phyloP scores from a whole-genome alignment of 805 yeast genomes.

The Ogataea methylovora region DNA sequence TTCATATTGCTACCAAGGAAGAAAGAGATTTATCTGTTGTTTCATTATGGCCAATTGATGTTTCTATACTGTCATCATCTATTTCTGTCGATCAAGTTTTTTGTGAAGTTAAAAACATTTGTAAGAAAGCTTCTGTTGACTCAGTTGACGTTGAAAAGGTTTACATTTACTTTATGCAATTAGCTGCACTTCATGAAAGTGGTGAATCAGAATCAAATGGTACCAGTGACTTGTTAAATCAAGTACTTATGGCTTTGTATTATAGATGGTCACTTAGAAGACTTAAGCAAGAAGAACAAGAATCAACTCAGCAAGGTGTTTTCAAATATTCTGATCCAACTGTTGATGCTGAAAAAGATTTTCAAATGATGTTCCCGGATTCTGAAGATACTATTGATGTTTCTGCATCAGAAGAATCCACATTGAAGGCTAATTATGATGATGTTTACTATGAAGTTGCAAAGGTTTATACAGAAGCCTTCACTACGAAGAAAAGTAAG shows the following conservation, averaged over 20 bases:
- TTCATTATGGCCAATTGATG: conserved; percentile 43
- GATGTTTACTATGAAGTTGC: conserved; percentile 44
- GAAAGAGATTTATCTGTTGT: conserved; percentile 17
- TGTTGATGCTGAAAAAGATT: conserved; percentile 72
- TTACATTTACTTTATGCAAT: conserved; percentile 39
- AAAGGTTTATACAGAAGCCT: conserved; percentile 36
- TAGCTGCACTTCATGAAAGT: conserved; percentile 28
- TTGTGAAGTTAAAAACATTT: conserved; percentile 24
- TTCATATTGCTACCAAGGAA: conserved; percentile 20
- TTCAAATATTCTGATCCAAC: conserved; percentile 60
- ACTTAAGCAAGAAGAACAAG: conserved; percentile 57
- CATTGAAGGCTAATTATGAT: conserved; percentile 26
- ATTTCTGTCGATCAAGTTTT: conserved; percentile 25
- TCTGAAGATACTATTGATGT: conserved; percentile 56
- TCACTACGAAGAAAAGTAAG: conserved; percentile 14
- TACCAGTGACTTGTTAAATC: conserved; percentile 26
- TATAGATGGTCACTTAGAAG: conserved; percentile 78
- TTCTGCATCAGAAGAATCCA: conserved; percentile 14
- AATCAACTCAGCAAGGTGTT: conserved; percentile 50
- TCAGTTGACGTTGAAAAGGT: conserved; percentile 42
- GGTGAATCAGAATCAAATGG: conserved; percentile 4
- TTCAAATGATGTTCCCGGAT: conserved; percentile 78
- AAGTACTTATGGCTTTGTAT: conserved; percentile 53
- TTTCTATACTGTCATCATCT: conserved; percentile 27
- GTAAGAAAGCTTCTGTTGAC: conserved; percentile 36